Percentiles rank a stretch among this genome's conserved stretches.
Conservation (phyloP, 495 filamentous ascomycete species). For the Articulospora tetracladia region DNA sequence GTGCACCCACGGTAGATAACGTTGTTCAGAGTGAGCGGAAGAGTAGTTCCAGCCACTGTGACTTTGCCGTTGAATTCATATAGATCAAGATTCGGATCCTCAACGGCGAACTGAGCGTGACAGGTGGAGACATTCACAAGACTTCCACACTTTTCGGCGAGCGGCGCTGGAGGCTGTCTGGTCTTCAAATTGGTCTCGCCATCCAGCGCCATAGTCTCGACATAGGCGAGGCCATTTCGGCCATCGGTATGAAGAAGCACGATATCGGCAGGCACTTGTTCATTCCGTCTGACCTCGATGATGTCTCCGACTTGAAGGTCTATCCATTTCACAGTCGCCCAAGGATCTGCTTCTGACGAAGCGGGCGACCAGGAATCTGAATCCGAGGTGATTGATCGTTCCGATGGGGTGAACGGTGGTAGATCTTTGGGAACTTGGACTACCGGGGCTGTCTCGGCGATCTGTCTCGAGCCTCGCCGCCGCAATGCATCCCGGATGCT, state of each 20-base stretch:
- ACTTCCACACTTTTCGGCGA: conserved; percentile 60
- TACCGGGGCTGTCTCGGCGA: neutral
- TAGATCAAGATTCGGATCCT: conserved; percentile 88
- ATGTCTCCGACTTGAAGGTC: conserved; percentile 83
- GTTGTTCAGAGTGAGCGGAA: conserved; percentile 78
- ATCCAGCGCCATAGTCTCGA: conserved; percentile 94
- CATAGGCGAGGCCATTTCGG: conserved; percentile 72
- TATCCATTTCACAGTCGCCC: conserved; percentile 69
- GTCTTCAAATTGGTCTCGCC: conserved; percentile 93
- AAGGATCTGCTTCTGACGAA: conserved; percentile 28
- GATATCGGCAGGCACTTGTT: conserved; percentile 80
- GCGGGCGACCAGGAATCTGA: neutral
- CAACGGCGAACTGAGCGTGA: conserved; percentile 61
- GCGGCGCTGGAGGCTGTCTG: conserved; percentile 67
- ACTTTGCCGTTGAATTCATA: conserved; percentile 89
- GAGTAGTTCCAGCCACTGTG: conserved; percentile 60
- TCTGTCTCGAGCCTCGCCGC: neutral
- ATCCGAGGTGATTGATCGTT: conserved; percentile 7
- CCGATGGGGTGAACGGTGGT: neutral
- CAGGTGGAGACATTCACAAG: conserved; percentile 48
- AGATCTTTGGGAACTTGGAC: neutral
- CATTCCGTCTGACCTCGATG: conserved; percentile 68
- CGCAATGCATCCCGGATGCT: neutral
- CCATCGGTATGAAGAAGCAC: conserved; percentile 71
- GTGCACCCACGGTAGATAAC: conserved; percentile 87